Base-by-base conservation (phyloP, 257 asterid species). In the Salvia hispanica region DNA sequence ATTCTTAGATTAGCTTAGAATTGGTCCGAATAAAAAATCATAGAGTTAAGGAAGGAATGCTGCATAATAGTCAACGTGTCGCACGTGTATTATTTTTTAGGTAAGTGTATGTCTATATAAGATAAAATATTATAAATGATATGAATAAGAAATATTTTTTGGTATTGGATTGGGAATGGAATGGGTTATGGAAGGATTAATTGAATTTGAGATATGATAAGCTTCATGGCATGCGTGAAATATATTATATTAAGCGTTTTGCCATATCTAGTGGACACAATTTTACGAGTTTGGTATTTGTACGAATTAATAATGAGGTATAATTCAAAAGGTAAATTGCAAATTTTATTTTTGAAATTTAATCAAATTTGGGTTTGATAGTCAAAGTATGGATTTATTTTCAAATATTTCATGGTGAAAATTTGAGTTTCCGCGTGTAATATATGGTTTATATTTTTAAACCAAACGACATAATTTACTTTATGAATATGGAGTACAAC, bases 21-120 rank as follows among this genome's bases (percentile, higher is more conserved):
- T 45, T 69, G 71, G 67, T 62, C 79, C 15, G 21, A 14, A 14
- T 62, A 40, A 25, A 25, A 25, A 25, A 14, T 64, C 16, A 13
- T 36, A 45, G 2, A 25, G 31, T 36, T 18, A 16, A 52, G 34
- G 1, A 4, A 10, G 9, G 12, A 50, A 52, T 37, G 39, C 2
- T 12, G 8, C 52, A 14, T 15, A 11, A 36, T 9, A 34, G 18
- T 65, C 31, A 34, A 34, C 2, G 46, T n/a, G 28, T 58, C 8
- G 6, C 47, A 39, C 64, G 8, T 58, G 58, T 52, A 18, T 6
- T 33, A n/a, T 18, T 3, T 18, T 52, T 16, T 3, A 7, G 21
- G 4, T 52, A 7, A 51, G 9, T 3, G 4, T 18, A 7, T 40
- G 10, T 40, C 11, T 40, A 8, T 40, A 18, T 7, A 18, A 4